These are phyloP conservation scores for Epichloe baconii DNA, from an alignment of 2,329 filamentous ascomycete species.

Conservation along the genomic window DNA sequence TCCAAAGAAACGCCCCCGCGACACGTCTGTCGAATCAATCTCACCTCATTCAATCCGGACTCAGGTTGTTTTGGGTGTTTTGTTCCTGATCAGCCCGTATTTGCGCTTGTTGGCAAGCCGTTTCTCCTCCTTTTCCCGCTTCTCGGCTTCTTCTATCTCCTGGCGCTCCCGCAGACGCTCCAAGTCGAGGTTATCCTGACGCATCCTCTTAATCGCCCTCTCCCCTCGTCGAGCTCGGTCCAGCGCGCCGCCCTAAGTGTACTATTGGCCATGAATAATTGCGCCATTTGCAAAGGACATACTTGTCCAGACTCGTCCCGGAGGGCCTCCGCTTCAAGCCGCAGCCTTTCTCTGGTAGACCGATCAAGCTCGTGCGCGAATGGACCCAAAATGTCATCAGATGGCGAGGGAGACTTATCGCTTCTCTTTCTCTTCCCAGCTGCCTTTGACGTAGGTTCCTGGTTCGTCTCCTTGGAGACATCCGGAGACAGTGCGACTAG, in stretches of 20 bases:
- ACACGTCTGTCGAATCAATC: background rate
- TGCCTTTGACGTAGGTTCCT: background rate
- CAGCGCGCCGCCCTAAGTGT: slow-evolving; percentile 3
- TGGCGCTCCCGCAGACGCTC: slow-evolving; percentile 7
- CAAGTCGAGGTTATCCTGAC: slow-evolving; percentile 9
- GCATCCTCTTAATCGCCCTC: slow-evolving; percentile 9
- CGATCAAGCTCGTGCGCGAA: background rate
- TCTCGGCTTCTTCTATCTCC: slow-evolving; percentile 8
- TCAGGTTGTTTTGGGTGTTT: background rate
- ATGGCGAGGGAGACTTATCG: background rate
- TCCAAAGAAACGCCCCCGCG: background rate
- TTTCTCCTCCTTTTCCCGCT: slow-evolving; percentile 9
- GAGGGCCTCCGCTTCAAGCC: background rate
- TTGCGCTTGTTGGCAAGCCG: slow-evolving; percentile 13
- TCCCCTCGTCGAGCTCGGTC: slow-evolving; percentile 10
- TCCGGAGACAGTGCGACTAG: background rate
- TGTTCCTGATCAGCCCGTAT: slow-evolving; percentile 11
- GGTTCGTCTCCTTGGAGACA: background rate
- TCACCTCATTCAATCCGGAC: background rate
- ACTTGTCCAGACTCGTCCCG: slow-evolving; percentile 9
- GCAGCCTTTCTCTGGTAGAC: slow-evolving; percentile 1
- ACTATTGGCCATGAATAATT: slow-evolving; percentile 11
- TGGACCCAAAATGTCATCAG: slow-evolving; percentile 1
- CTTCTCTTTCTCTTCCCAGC: background rate
- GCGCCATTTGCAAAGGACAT: slow-evolving; percentile 9